Percentiles rank a stretch among this genome's conserved stretches.
Conservation (phyloP, 331 rosid genomes). For the Ulmus americana region DNA sequence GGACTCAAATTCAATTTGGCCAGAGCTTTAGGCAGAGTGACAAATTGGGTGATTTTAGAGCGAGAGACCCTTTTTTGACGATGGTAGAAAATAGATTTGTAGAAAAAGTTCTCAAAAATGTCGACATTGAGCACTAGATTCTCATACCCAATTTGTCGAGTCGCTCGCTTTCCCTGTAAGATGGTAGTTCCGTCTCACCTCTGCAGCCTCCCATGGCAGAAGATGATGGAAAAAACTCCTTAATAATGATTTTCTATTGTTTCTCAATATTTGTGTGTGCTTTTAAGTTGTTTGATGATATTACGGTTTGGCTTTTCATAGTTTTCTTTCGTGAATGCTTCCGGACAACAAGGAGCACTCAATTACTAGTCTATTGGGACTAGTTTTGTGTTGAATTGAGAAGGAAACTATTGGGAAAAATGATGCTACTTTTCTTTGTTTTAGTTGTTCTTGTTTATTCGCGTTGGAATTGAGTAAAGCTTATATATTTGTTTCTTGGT, state of each 20-base stretch:
- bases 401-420: too few species aligned
- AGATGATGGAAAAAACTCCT: slow-evolving; percentile 50
- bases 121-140: slow-evolving; percentile 63
- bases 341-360: too few species aligned
- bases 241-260: slow-evolving; percentile 25
- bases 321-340: too few species aligned
- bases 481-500: too few species aligned
- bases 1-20: slow-evolving; percentile 3
- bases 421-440: too few species aligned
- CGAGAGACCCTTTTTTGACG: slow-evolving; percentile 80
- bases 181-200: slow-evolving; percentile 46
- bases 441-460: too few species aligned
- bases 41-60: slow-evolving; percentile 65
- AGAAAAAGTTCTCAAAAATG: slow-evolving; percentile 61
- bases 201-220: slow-evolving; percentile 42
- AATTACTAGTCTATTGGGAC: too few species aligned
- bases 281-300: slow-evolving; percentile 11
- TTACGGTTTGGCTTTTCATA: not conserved
- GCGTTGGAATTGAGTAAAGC: too few species aligned
- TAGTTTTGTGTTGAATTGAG: too few species aligned
- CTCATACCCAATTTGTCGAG: slow-evolving; percentile 69
- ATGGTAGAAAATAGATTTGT: slow-evolving; percentile 61
- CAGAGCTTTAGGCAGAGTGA: slow-evolving; percentile 20
- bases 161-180: slow-evolving; percentile 53
- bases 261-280: not conserved